These are phyloP conservation scores for Lasiosphaeris hirsuta DNA, from an alignment of 495 filamentous ascomycete genomes.

Conservation along the genomic window DNA sequence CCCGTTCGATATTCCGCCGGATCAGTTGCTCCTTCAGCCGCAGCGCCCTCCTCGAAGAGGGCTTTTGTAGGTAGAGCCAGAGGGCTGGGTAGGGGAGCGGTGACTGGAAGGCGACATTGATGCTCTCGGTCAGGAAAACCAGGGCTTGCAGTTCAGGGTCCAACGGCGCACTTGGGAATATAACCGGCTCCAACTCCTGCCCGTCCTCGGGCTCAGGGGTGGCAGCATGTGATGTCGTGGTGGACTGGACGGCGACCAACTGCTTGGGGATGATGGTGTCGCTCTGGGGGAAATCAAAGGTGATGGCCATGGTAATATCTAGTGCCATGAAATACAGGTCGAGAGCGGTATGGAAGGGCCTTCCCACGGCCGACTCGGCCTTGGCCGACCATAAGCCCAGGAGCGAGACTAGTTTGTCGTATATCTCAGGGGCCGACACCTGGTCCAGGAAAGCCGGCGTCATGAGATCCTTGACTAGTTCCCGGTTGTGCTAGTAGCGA, in stretches of 20 bases:
- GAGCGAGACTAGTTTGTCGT: background rate
- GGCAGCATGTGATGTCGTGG: too few relatives aligned
- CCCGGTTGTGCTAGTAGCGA: conserved; percentile 14
- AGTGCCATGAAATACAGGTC: background rate
- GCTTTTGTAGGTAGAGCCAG: background rate
- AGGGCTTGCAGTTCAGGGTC: background rate
- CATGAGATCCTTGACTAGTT: conserved; percentile 23
- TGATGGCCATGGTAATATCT: background rate
- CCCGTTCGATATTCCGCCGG: too few relatives aligned
- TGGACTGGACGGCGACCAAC: too few relatives aligned
- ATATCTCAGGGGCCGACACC: conserved; percentile 4
- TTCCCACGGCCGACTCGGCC: background rate
- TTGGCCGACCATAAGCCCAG: conserved; percentile 7
- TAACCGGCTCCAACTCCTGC: background rate
- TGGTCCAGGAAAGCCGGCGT: conserved; percentile 19
- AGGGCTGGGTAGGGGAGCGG: background rate
- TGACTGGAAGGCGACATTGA: conserved; percentile 1
- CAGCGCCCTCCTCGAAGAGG: background rate
- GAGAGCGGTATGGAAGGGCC: conserved; percentile 3
- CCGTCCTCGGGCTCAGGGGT: background rate
- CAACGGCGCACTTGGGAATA: background rate
- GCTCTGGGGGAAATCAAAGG: background rate
- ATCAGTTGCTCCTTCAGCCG: too few relatives aligned
- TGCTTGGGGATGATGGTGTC: background rate
- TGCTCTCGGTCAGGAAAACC: background rate